Percentiles rank a stretch among this genome's conserved stretches.
phyloP scores from a whole-genome alignment of 805 yeast genomes.

The Metschnikowia cubensis region DNA sequence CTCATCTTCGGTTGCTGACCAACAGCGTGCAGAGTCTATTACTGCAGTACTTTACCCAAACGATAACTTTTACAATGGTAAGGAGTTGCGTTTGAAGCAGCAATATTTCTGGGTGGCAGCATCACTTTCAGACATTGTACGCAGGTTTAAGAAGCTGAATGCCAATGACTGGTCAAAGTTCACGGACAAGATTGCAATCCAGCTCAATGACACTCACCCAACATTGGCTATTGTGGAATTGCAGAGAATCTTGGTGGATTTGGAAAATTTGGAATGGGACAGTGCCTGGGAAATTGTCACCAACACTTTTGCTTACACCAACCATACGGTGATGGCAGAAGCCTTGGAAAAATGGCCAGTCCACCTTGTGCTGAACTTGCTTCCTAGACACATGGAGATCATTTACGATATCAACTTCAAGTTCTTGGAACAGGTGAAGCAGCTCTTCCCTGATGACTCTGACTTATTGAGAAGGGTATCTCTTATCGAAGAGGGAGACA shows the following conservation, averaged over 20 bases:
- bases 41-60: slow-evolving; percentile 92
- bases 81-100: slow-evolving; percentile 87
- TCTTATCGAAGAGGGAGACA: slow-evolving; percentile 74
- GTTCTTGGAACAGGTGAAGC: slow-evolving; percentile 74
- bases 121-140: slow-evolving; percentile 82
- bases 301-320: slow-evolving; percentile 82
- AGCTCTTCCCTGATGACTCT: slow-evolving; percentile 69
- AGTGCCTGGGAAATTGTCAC: slow-evolving; percentile 83
- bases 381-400: slow-evolving; percentile 90
- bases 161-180: slow-evolving; percentile 76
- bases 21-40: slow-evolving; percentile 86
- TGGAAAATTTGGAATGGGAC: slow-evolving; percentile 78
- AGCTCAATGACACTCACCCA: slow-evolving; percentile 93
- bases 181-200: slow-evolving; percentile 84
- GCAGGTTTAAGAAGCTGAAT: slow-evolving; percentile 77
- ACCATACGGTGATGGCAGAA: slow-evolving; percentile 92
- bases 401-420: slow-evolving; percentile 78
- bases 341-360: slow-evolving; percentile 97
- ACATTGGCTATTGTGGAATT: slow-evolving; percentile 87
- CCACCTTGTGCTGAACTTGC: slow-evolving; percentile 66
- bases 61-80: slow-evolving; percentile 88
- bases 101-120: slow-evolving; percentile 98
- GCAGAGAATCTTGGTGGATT: slow-evolving; percentile 79
- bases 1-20: slow-evolving; percentile 74
- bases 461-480: slow-evolving; percentile 69